A percentile compares a stretch with the other conserved stretches of the same genome.
These are phyloP conservation scores for Hordeum pubiflorum DNA, from an alignment of 202 grass and related monocot genomes.

Conservation along the genomic window DNA sequence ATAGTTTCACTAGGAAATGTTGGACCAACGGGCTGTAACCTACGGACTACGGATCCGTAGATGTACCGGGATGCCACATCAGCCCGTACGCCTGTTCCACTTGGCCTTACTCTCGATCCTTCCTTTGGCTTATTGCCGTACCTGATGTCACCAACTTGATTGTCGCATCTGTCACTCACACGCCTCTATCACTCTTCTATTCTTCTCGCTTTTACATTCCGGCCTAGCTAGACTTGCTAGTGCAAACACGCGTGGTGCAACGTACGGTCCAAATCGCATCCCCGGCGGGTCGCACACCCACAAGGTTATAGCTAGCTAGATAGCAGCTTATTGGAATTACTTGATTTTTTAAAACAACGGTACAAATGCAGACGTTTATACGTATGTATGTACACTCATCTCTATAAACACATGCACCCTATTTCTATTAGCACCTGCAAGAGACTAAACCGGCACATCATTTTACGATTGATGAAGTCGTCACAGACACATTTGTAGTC, in stretches of 20 bases:
- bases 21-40: too few species aligned
- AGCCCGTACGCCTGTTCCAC: not conserved
- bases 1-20: too few species aligned
- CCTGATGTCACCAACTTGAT: not conserved
- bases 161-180: conserved; percentile 10
- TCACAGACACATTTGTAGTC: too few species aligned
- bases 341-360: too few species aligned
- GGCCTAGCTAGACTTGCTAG: not conserved
- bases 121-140: not conserved
- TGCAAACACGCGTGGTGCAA: conserved; percentile 4
- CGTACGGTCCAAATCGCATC: conserved; percentile 6
- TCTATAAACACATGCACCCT: too few species aligned
- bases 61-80: not conserved
- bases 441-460: too few species aligned
- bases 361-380: too few species aligned
- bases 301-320: not conserved
- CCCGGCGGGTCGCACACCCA: not conserved
- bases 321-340: not conserved
- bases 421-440: too few species aligned
- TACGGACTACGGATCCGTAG: too few species aligned
- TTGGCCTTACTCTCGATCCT: not conserved
- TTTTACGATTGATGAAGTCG: too few species aligned
- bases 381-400: too few species aligned
- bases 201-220: not conserved
- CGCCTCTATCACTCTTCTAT: not conserved